phyloP scores from a whole-genome alignment of 2,329 filamentous ascomycete species.

The Epichloe aotearoae region DNA sequence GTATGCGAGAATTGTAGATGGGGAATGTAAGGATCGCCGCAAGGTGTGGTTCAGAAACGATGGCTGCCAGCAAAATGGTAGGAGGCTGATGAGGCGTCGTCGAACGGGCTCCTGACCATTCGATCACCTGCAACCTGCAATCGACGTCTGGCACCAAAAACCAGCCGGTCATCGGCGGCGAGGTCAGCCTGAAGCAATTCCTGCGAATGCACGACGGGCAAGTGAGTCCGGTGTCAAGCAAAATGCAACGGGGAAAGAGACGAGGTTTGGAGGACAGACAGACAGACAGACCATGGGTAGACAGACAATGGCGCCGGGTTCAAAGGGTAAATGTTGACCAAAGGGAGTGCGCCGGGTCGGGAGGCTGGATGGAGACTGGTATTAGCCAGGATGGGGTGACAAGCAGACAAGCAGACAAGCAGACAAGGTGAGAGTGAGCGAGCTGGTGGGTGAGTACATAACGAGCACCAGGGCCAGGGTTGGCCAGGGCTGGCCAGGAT shows the following conservation, averaged over 20 bases:
- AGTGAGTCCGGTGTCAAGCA: background rate
- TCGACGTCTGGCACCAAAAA: background rate
- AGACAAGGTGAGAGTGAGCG: too few species aligned
- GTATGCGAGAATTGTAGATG: background rate
- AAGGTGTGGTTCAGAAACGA: background rate
- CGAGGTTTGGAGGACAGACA: background rate
- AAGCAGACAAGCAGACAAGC: too few species aligned
- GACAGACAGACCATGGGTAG: too few species aligned
- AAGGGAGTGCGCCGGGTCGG: too few species aligned
- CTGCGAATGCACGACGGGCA: background rate
- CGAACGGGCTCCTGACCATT: background rate
- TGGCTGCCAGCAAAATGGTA: background rate
- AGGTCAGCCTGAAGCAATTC: constrained; percentile 2
- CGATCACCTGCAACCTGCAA: background rate
- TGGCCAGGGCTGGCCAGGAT: too few species aligned
- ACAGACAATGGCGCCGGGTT: too few species aligned
- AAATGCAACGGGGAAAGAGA: background rate
- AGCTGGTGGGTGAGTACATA: too few species aligned
- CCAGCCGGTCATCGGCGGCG: constrained; percentile 1
- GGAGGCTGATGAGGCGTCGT: background rate
- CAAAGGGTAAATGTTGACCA: too few species aligned
- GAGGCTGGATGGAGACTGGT: too few species aligned
- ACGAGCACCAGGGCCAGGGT: too few species aligned
- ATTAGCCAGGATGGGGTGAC: too few species aligned
- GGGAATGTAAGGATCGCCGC: background rate